phyloP scores from a whole-genome alignment of 2,329 filamentous ascomycete genomes.

The Blastomyces gilchristii region DNA sequence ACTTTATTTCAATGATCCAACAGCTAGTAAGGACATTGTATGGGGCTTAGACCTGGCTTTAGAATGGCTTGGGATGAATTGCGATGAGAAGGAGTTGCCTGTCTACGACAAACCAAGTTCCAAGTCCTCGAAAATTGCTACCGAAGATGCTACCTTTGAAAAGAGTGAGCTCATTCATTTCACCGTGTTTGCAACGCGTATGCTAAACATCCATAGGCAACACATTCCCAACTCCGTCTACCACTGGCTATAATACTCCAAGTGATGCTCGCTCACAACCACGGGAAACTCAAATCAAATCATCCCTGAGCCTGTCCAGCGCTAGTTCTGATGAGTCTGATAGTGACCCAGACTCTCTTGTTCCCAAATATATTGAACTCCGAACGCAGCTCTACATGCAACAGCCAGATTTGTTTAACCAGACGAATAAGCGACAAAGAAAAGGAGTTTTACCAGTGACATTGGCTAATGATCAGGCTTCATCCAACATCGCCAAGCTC shows the following conservation, averaged over 20 bases:
- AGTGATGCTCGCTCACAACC: neutral
- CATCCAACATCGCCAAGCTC: conserved; percentile 50
- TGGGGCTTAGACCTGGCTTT: conserved; percentile 84
- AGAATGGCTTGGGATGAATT: conserved; percentile 81
- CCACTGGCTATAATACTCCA: conserved; percentile 11
- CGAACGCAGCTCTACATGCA: conserved; percentile 58
- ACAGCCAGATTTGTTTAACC: conserved; percentile 44
- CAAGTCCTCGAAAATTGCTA: conserved; percentile 14
- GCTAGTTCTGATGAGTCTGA: conserved; percentile 35
- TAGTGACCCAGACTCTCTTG: conserved; percentile 62
- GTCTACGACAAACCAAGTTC: conserved; percentile 50
- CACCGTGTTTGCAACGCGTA: conserved; percentile 2
- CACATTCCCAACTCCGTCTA: conserved; percentile 3
- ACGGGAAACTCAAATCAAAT: neutral
- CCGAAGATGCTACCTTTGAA: neutral
- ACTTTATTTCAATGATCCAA: conserved; percentile 52
- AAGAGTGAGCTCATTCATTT: neutral
- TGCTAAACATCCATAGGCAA: conserved; percentile 13
- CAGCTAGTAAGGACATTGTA: conserved; percentile 51
- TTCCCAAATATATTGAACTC: conserved; percentile 66
- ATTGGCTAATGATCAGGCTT: conserved; percentile 25
- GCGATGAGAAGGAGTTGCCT: conserved; percentile 56
- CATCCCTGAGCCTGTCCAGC: neutral
- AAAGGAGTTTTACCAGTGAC: conserved; percentile 25
- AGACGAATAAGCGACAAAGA: conserved; percentile 19